Evolutionary conservation across 129 eudicot genomes (phyloP).

Genomic region (Flaveria linearis): DNA sequence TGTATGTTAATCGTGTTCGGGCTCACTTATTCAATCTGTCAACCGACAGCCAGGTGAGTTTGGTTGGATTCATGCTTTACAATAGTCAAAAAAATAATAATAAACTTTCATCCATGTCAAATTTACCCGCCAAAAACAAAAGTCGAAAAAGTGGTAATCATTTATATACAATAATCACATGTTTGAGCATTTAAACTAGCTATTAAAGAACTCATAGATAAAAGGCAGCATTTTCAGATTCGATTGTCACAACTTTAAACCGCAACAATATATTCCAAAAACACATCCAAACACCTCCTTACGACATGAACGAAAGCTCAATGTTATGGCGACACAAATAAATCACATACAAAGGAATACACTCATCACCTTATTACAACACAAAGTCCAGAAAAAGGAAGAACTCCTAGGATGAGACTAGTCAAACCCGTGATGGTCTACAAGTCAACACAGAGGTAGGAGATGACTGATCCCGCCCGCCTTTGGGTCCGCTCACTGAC

Average conservation of each 20-base stretch:
- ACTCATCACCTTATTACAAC: conserved; percentile 20
- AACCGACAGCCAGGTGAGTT: too few species aligned
- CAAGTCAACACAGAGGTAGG: conserved; percentile 82
- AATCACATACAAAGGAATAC: conserved; percentile 18
- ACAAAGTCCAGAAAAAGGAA: not conserved
- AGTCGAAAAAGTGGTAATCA: not conserved
- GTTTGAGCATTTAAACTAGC: not conserved
- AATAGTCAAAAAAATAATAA: too few species aligned
- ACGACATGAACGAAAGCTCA: not conserved
- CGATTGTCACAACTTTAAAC: not conserved
- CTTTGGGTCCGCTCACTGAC: conserved; percentile 79
- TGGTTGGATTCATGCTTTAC: too few species aligned
- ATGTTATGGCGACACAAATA: not conserved
- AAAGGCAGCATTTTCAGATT: not conserved
- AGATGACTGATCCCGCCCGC: conserved; percentile 81
- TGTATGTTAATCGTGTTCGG: too few species aligned
- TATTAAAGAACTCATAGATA: not conserved
- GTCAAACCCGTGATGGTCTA: conserved; percentile 22
- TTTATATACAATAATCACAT: not conserved
- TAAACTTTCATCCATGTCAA: too few species aligned
- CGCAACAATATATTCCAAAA: not conserved
- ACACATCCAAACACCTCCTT: not conserved
- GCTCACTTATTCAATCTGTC: too few species aligned
- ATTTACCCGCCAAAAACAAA: too few species aligned
- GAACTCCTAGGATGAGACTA: not conserved